Evolutionary conservation across 345 rosid genomes (phyloP).

Genomic region (Eucalyptus rudis): DNA sequence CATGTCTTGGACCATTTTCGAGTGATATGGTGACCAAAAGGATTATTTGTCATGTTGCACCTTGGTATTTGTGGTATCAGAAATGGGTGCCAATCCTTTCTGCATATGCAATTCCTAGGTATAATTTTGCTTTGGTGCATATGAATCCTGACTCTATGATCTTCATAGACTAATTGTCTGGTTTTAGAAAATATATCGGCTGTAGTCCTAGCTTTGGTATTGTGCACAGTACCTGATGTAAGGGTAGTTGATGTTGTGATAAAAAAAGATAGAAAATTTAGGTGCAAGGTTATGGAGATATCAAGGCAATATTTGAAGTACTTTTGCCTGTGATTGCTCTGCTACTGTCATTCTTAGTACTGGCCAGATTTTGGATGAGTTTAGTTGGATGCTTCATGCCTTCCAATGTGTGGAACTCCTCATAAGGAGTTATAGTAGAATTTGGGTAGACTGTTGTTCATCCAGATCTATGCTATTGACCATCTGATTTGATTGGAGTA

Average conservation of each 20-base stretch:
- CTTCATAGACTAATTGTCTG: not conserved
- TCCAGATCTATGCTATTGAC: not conserved
- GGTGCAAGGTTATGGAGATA: not conserved
- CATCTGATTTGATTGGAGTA: not conserved
- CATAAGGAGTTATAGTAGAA: no score
- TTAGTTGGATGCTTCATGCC: not conserved
- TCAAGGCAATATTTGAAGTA: not conserved
- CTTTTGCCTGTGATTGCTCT: not conserved
- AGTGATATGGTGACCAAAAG: not conserved
- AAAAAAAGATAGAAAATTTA: not conserved
- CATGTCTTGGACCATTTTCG: not conserved
- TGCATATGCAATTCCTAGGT: not conserved
- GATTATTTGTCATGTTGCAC: not conserved
- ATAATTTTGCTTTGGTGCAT: not conserved
- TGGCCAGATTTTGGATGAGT: not conserved
- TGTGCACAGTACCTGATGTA: not conserved
- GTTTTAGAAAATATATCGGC: not conserved
- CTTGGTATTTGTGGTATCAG: not conserved
- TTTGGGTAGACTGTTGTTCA: no score
- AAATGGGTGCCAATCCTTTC: not conserved
- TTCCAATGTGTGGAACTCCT: not conserved
- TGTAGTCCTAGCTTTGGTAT: not conserved
- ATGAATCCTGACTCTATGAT: not conserved
- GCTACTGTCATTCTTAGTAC: not conserved
- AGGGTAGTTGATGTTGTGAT: not conserved